A percentile compares a stretch with the other conserved stretches of the same genome.
phyloP scores from a whole-genome alignment of 768 basidiomycete species.

The Trametes cubensis region DNA sequence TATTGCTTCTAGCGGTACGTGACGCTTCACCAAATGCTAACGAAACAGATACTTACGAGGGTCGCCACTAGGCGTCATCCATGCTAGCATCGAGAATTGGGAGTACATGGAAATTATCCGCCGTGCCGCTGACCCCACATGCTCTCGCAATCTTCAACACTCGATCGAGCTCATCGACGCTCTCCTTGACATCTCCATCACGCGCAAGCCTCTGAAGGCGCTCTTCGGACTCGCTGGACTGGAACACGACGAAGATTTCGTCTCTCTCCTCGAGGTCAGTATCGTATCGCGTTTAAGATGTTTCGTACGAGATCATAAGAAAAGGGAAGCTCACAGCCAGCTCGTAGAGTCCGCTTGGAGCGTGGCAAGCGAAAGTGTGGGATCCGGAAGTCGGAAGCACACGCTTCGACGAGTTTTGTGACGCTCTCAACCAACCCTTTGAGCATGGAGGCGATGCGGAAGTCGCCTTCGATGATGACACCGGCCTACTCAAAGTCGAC shows the following conservation, averaged over 20 bases:
- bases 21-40: conserved; percentile 1
- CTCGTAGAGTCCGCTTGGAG: conserved; percentile 57
- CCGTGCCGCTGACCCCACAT: conserved; percentile 63
- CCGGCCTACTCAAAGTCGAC: conserved; percentile 48
- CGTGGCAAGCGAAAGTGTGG: conserved; percentile 90
- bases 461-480: conserved; percentile 49
- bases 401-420: conserved; percentile 71
- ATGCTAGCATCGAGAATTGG: conserved; percentile 80
- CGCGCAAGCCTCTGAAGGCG: conserved; percentile 60
- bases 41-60: no score
- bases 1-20: conserved; percentile 81
- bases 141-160: conserved; percentile 59
- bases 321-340: neutral
- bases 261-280: conserved; percentile 61
- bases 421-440: conserved; percentile 44
- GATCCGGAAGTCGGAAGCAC: conserved; percentile 69
- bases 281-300: no score
- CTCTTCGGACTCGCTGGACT: conserved; percentile 76
- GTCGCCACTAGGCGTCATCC: conserved; percentile 67
- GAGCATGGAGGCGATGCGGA: conserved; percentile 26
- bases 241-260: conserved; percentile 78
- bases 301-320: neutral
- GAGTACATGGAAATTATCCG: conserved; percentile 88
- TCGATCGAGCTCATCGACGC: conserved; percentile 63
- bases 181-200: conserved; percentile 48